A percentile compares a stretch with the other conserved stretches of the same genome.
Evolutionary conservation across 1,284 basidiomycete species (phyloP).

Genomic region (Afroboletus lepidellus): DNA sequence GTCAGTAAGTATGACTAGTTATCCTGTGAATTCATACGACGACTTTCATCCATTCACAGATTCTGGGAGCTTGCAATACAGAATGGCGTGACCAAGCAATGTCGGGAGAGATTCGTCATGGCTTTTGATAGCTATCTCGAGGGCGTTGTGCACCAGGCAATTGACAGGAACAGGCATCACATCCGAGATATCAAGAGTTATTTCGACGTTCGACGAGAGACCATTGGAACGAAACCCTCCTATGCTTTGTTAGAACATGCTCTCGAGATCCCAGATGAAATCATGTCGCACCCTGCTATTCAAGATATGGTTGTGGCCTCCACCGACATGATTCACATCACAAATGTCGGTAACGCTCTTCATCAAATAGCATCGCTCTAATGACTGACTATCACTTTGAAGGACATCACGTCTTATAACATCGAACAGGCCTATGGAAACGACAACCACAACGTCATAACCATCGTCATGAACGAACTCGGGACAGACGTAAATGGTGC

Average conservation of each 20-base stretch:
- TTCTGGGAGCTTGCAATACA: background rate
- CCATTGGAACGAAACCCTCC: background rate
- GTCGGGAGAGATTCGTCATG: background rate
- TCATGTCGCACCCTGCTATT: background rate
- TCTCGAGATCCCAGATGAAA: background rate
- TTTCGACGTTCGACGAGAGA: background rate
- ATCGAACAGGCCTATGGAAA: background rate
- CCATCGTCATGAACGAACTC: background rate
- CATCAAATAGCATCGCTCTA: background rate
- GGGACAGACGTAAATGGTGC: background rate
- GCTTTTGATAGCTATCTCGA: background rate
- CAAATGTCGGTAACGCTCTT: background rate
- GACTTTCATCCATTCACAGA: background rate
- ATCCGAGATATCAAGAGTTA: background rate
- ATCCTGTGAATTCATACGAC: background rate
- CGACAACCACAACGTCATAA: background rate
- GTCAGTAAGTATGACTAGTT: constrained; percentile 23
- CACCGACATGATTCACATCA: background rate
- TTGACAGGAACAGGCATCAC: background rate
- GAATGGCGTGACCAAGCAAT: background rate
- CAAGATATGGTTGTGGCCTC: background rate
- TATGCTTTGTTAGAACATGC: background rate
- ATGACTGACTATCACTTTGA: background rate
- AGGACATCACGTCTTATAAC: background rate
- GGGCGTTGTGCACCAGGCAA: background rate